Percentiles rank a stretch among this genome's conserved stretches.
phyloP scores from a whole-genome alignment of 306 rosid genomes.

The Vicia sativa region DNA sequence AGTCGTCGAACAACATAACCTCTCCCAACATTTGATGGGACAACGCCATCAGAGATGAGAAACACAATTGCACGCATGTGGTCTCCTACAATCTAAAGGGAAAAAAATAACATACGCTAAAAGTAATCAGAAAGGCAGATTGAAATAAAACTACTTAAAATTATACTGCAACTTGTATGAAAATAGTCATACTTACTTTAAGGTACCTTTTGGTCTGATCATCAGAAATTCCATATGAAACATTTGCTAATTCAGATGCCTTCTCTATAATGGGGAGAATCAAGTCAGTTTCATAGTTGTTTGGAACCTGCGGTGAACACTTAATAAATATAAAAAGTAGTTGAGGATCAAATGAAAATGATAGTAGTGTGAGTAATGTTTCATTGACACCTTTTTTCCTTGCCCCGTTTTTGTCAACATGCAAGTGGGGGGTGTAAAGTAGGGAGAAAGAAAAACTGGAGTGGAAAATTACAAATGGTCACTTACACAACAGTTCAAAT shows the following conservation, averaged over 20 bases:
- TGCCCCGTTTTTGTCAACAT: conserved; percentile 1
- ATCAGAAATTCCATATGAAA: conserved; percentile 68
- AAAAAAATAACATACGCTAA: conserved; percentile 24
- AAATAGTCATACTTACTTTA: conserved; percentile 65
- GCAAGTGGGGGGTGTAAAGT: not conserved
- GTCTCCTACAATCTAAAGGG: conserved; percentile 80
- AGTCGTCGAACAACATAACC: conserved; percentile 92
- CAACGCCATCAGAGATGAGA: conserved; percentile 91
- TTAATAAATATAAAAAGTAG: conserved; percentile 32
- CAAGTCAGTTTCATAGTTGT: conserved; percentile 92
- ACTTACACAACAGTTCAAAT: conserved; percentile 26
- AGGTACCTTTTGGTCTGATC: conserved; percentile 68
- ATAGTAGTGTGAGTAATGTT: conserved; percentile 13
- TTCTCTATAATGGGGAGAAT: conserved; percentile 89
- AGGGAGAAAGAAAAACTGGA: not conserved
- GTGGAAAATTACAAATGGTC: conserved; percentile 20
- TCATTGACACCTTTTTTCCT: conserved; percentile 1
- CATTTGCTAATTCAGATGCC: conserved; percentile 72
- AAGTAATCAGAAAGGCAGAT: conserved; percentile 11
- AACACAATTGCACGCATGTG: conserved; percentile 96
- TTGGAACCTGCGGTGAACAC: conserved; percentile 75
- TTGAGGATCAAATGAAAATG: conserved; percentile 32
- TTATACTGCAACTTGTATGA: conserved; percentile 19
- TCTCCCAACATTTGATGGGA: conserved; percentile 90
- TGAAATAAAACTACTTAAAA: conserved; percentile 34